Percentiles rank a stretch among this genome's conserved stretches.
Conservation (phyloP, 75 land plant species). For the Pseudotsuga menziesii region DNA sequence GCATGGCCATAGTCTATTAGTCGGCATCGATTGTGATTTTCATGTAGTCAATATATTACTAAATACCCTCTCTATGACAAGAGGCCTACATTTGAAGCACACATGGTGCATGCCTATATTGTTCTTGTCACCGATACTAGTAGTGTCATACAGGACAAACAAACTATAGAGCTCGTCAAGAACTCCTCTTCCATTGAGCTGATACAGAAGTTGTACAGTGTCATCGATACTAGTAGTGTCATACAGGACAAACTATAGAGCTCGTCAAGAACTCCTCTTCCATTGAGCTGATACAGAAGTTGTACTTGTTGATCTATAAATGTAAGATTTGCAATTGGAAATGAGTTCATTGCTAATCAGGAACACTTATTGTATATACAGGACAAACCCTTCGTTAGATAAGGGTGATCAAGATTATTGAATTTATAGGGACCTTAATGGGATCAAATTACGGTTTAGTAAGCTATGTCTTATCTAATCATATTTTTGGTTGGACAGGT, state of each 20-base stretch:
- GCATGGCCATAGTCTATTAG: conserved; percentile 49
- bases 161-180: conserved; percentile 71
- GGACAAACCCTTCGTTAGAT: no score
- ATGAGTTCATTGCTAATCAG: no score
- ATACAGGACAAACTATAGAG: conserved; percentile 68
- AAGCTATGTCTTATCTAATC: background rate
- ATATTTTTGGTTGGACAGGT: conserved; percentile 35
- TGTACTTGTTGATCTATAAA: conserved; percentile 28
- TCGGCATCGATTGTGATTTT: conserved; percentile 48
- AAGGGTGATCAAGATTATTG: no score
- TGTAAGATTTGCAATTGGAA: background rate
- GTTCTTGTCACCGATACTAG: conserved; percentile 63
- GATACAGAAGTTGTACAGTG: conserved; percentile 82
- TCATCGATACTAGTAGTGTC: conserved; percentile 79
- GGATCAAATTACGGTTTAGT: background rate
- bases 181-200: conserved; percentile 61
- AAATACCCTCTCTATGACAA: conserved; percentile 10
- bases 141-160: conserved; percentile 92
- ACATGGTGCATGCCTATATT: conserved; percentile 80
- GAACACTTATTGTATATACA: no score
- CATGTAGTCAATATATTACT: conserved; percentile 19
- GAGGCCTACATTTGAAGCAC: conserved; percentile 40
- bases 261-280: conserved; percentile 71
- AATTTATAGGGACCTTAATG: no score
- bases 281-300: conserved; percentile 73